A percentile compares a stretch with the other conserved stretches of the same genome.
Conservation (phyloP, 805 yeast species). For the Wickerhamomyces sydowiorum region DNA sequence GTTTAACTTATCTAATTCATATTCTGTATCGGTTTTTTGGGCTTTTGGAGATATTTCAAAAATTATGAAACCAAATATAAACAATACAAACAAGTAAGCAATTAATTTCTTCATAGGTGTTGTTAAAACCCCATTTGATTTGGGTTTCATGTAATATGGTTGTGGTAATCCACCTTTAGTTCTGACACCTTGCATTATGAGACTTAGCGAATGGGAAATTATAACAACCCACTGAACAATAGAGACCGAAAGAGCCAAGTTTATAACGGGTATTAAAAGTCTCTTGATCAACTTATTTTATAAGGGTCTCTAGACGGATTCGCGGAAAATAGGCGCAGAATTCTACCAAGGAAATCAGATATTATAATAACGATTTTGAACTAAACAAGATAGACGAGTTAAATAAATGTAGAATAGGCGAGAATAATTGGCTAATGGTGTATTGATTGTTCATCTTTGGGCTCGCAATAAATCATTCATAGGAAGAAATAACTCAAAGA, state of each 20-base stretch:
- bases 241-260: no score
- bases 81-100: constrained; percentile 30
- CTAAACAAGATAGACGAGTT: no score
- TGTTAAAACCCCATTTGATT: constrained; percentile 28
- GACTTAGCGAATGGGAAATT: no score
- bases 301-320: no score
- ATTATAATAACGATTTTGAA: no score
- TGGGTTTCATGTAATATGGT: constrained; percentile 31
- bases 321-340: no score
- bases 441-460: neutral
- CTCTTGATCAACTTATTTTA: no score
- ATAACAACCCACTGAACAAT: no score
- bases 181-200: constrained; percentile 27
- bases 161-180: constrained; percentile 36
- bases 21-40: constrained; percentile 22
- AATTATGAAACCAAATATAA: constrained; percentile 27
- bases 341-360: no score
- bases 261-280: no score
- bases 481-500: constrained; percentile 24
- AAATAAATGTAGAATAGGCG: neutral
- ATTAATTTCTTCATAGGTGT: constrained; percentile 43
- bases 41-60: constrained; percentile 22
- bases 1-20: constrained; percentile 3
- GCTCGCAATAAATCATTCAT: neutral
- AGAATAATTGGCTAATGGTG: neutral